Evolutionary conservation across 2,329 filamentous ascomycete genomes (phyloP), one percentile per base, ranked within the genome.

Genomic region (Fusarium sp.): DNA sequence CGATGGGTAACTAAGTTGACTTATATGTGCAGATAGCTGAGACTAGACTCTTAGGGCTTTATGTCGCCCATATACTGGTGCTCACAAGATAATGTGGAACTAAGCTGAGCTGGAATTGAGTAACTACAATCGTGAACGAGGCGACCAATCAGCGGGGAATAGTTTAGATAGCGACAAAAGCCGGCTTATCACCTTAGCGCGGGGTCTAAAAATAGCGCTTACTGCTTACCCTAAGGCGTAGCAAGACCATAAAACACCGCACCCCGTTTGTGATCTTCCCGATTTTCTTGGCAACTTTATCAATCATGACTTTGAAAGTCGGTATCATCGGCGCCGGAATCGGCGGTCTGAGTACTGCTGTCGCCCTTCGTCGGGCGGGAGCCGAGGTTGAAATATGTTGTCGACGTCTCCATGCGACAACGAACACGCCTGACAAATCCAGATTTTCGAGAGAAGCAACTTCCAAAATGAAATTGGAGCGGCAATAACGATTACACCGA

Each of bases 401-500:
- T 3, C 25, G 3, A 10, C 2, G 25, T 27, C 11, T 27, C 9
- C 9, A 27, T 1, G 1, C 9, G 9, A 27, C 25, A 27, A 11
- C 2, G 11, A 3, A 10, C 4, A 11, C 11, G 25, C 25, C 25
- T 32, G 14, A 32, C 30, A 2, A 5, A 1, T 2, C 7, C 4
- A 59, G 59, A 20, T 62, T 4, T 62, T 62, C 0, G 55, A 62
- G 1, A 21, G 40, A 5, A 51, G 40, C 18, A 46, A 59, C 5
- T 62, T 62, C 5, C 41, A 60, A 1, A 58, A 53, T 7, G 59
- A 62, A 1, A 62, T 54, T 3, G 59, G 59, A 4, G 59, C 59
- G 4, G 55, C 59, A 0, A 62, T 62, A 0, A 62, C 55, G 1
- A 53, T 62, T 0, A 60, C 59, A 0, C 55, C 46, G 6, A 62